Base-by-base conservation (phyloP, 2,329 filamentous ascomycete genomes). In the Emergomyces orientalis region DNA sequence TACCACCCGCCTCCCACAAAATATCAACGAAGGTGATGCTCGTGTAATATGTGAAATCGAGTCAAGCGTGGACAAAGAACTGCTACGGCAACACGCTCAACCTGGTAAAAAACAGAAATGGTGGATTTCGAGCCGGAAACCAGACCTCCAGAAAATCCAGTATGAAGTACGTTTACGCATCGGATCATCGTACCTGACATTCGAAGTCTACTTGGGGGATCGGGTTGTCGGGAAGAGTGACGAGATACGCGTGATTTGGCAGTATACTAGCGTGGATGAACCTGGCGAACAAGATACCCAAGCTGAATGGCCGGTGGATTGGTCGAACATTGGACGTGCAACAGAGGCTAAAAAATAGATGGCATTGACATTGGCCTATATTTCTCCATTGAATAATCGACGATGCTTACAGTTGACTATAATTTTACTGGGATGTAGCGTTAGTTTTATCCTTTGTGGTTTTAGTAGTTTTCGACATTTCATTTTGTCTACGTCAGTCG, bases 171-270 rank as follows among this genome's bases (percentile, higher is more conserved):
- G 60, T 22, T 49, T 56, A 34, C 11, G 7, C 52, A 47, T 62
- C 17, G 14, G 25, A 22, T 45, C 27, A 3, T 39, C 60, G 37
- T 25, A 34, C 14, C 2, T 57, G 17, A 43, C 32, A 14, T 49
- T 62, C n/a, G 25, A 62, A 52, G 52, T 62, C 34, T 43, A 13
- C n/a, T 45, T 62, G 32, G 60, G 22, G 22, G 51, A 56, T 43
- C 13, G 9, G 13, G 22, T 56, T 13, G n/a, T 62, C 56, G 60
- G 60, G 43, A 17, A 25, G 11, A 52, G 52, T 41, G 49, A 43
- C 4, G 49, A 55, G 34, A 57, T 62, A 8, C 17, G 8, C 13
- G 27, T 34, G 22, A 19, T 14, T n/a, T 62, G 60, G 60, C 43
- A 45, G 51, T 57, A 51, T 56, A 57, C 39, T 2, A 39, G 34